phyloP scores from a whole-genome alignment of 2,329 filamentous ascomycete species.

The Diaporthe vexans region DNA sequence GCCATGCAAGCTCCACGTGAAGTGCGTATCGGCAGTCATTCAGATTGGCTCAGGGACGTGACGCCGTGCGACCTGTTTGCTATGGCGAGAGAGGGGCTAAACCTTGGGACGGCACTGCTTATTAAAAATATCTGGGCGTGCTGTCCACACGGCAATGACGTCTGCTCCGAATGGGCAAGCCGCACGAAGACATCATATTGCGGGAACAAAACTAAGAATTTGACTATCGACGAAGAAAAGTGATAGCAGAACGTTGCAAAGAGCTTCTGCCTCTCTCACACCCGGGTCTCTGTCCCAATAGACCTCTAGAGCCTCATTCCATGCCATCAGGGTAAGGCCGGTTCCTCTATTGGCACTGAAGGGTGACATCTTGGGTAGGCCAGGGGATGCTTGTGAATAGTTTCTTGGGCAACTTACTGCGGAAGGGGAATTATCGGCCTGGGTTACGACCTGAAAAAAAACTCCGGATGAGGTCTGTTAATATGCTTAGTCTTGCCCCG shows the following conservation, averaged over 20 bases:
- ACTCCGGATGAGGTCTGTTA: neutral
- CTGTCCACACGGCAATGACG: neutral
- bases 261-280: neutral
- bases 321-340: neutral
- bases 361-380: neutral
- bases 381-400: no score
- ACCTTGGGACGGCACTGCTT: neutral
- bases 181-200: neutral
- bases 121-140: neutral
- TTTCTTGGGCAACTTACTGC: neutral
- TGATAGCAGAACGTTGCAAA: neutral
- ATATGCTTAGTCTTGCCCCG: neutral
- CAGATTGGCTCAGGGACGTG: neutral
- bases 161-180: no score
- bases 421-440: neutral
- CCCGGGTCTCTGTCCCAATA: neutral
- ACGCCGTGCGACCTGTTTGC: conserved; percentile 22
- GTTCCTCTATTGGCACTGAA: neutral
- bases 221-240: neutral
- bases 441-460: neutral
- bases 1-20: neutral
- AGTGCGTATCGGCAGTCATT: neutral
- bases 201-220: neutral
- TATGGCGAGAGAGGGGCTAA: neutral
- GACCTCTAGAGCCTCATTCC: neutral